Percentiles rank a stretch among this genome's conserved stretches.
These are phyloP conservation scores for Vachellia pachyceras DNA, from an alignment of 306 rosid species.

Conservation along the genomic window DNA sequence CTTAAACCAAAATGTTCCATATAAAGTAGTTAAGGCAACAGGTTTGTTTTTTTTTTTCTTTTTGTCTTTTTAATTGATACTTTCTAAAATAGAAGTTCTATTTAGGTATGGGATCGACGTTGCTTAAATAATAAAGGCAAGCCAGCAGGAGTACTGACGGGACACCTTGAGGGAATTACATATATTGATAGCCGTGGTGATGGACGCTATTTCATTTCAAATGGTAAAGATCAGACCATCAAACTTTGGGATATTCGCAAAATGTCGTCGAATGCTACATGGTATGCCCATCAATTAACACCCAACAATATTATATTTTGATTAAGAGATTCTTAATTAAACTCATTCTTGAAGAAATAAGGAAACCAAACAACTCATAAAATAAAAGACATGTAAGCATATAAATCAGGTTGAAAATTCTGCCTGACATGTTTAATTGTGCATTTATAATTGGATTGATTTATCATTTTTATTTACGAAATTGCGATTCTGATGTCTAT, in stretches of 20 bases:
- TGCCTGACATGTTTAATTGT: not conserved
- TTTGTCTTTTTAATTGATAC: not conserved
- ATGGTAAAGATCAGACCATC: slow-evolving; percentile 93
- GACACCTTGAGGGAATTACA: slow-evolving; percentile 92
- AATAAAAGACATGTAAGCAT: not conserved
- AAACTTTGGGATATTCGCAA: slow-evolving; percentile 97
- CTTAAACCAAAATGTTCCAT: slow-evolving; percentile 13
- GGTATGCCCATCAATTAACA: slow-evolving; percentile 53
- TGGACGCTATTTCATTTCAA: slow-evolving; percentile 91
- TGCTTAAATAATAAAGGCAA: slow-evolving; percentile 66
- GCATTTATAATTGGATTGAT: not conserved
- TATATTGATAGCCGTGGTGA: slow-evolving; percentile 90
- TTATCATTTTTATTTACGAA: not conserved
- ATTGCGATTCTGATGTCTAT: not conserved
- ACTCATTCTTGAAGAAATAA: not conserved
- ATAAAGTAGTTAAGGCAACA: not conserved
- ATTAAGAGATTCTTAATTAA: not conserved
- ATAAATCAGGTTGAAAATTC: not conserved
- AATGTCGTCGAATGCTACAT: slow-evolving; percentile 67
- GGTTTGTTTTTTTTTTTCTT: slow-evolving; percentile 3
- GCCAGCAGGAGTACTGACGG: slow-evolving; percentile 81
- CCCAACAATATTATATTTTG: not conserved
- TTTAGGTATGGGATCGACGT: slow-evolving; percentile 94
- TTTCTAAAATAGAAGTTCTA: slow-evolving; percentile 37
- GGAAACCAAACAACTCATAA: not conserved